Conservation (phyloP, 176 grass and related monocot genomes). For the Musa itinerans region DNA sequence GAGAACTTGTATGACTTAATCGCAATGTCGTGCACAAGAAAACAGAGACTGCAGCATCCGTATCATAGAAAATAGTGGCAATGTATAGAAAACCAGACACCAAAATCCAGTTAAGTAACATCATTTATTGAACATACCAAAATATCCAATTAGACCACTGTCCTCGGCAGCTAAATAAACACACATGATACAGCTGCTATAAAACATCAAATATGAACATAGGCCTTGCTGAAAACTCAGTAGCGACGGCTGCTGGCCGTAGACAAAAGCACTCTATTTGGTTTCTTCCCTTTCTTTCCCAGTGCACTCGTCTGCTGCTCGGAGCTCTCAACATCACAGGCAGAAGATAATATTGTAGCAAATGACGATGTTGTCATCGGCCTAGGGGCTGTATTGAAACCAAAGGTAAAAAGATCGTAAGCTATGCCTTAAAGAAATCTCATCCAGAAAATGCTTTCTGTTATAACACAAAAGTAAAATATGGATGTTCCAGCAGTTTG, state of each 20-base stretch:
- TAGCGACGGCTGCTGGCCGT: constrained; percentile 72
- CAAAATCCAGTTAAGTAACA: no score
- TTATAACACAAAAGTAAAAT: background rate
- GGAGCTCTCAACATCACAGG: constrained; percentile 26
- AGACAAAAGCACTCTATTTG: constrained; percentile 63
- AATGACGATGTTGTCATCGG: constrained; percentile 39
- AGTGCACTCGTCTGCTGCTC: constrained; percentile 36
- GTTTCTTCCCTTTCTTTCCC: constrained; percentile 84
- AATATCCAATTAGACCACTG: no score
- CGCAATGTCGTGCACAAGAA: no score
- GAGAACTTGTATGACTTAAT: no score
- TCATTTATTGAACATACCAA: no score
- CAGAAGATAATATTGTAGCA: constrained; percentile 61
- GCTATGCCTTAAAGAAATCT: background rate
- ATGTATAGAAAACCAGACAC: no score
- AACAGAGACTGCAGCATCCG: no score
- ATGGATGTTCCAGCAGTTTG: background rate
- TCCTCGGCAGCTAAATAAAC: background rate
- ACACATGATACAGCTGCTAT: background rate
- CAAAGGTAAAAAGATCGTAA: background rate
- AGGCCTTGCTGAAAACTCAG: constrained; percentile 14
- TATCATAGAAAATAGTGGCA: no score
- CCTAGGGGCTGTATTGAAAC: constrained; percentile 19
- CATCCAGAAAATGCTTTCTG: background rate
- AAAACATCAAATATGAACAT: background rate